Conservation (phyloP, 2,329 filamentous ascomycete genomes). For the Fusarium phyllophilum region DNA sequence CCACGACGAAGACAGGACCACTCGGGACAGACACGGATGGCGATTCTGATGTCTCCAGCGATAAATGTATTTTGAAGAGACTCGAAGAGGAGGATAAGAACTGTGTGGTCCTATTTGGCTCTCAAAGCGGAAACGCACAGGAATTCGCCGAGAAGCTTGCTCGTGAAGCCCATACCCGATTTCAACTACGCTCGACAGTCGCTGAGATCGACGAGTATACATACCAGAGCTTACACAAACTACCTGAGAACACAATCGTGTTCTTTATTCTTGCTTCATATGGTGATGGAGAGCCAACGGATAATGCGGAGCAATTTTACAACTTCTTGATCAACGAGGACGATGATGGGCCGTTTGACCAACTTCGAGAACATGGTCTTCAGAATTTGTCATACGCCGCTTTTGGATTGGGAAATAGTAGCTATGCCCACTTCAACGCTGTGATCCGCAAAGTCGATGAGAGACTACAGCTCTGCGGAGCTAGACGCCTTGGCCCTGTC, state of each 20-base stretch:
- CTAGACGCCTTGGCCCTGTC: background rate
- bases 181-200: background rate
- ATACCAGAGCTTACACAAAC: background rate
- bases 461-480: background rate
- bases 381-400: background rate
- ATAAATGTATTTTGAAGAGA: fast-evolving
- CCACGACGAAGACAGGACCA: background rate
- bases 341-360: background rate
- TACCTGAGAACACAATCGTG: fast-evolving
- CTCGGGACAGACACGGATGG: fast-evolving
- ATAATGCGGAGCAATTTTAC: background rate
- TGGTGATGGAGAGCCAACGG: background rate
- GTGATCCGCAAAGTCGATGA: background rate
- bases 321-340: background rate
- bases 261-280: fast-evolving
- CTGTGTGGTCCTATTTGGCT: background rate
- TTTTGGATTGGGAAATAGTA: background rate
- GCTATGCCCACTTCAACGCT: background rate
- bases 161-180: background rate
- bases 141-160: background rate
- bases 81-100: background rate
- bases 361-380: background rate
- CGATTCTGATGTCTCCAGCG: background rate
- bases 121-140: background rate
- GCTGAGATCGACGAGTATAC: background rate